These are phyloP conservation scores for Colletotrichum simmondsii DNA, from an alignment of 2,329 filamentous ascomycete species.

Conservation along the genomic window DNA sequence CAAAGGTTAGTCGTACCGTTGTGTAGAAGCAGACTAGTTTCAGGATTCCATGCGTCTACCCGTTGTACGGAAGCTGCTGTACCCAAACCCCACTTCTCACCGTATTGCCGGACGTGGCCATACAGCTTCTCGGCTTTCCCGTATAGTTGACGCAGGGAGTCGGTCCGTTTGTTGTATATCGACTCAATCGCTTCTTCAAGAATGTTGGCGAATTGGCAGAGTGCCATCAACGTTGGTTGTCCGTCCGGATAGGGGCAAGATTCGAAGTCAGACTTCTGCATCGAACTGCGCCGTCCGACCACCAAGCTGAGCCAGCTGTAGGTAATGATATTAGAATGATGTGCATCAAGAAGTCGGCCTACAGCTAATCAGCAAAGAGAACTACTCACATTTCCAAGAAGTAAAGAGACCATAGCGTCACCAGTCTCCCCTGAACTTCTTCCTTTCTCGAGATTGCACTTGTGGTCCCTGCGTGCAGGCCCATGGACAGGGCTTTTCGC, in stretches of 20 bases:
- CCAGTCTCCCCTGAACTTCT: constrained; percentile 38
- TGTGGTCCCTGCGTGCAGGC: constrained; percentile 40
- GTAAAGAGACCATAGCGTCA: constrained; percentile 43
- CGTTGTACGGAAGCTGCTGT: background rate
- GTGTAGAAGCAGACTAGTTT: constrained; percentile 21
- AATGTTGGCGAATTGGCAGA: constrained; percentile 25
- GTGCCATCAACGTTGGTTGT: constrained; percentile 23
- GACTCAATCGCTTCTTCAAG: constrained; percentile 25
- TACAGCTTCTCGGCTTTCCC: constrained; percentile 35
- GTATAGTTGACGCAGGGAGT: constrained; percentile 41
- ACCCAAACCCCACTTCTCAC: constrained; percentile 23
- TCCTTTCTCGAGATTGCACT: constrained; percentile 33
- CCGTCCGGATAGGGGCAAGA: constrained; percentile 20
- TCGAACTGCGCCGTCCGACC: constrained; percentile 21
- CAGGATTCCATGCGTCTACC: constrained; percentile 14
- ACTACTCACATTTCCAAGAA: constrained; percentile 39
- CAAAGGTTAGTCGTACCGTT: background rate
- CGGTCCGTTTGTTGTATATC: constrained; percentile 40
- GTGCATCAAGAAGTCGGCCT: too few species aligned
- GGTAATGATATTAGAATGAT: background rate
- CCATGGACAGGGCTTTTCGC: constrained; percentile 42
- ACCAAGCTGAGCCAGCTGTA: constrained; percentile 25
- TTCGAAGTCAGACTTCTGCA: constrained; percentile 23
- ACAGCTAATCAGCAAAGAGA: rapidly evolving
- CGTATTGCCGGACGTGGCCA: constrained; percentile 10